Base-by-base conservation (phyloP, 1,139 yeast species). In the Geotrichum macrosporum region DNA sequence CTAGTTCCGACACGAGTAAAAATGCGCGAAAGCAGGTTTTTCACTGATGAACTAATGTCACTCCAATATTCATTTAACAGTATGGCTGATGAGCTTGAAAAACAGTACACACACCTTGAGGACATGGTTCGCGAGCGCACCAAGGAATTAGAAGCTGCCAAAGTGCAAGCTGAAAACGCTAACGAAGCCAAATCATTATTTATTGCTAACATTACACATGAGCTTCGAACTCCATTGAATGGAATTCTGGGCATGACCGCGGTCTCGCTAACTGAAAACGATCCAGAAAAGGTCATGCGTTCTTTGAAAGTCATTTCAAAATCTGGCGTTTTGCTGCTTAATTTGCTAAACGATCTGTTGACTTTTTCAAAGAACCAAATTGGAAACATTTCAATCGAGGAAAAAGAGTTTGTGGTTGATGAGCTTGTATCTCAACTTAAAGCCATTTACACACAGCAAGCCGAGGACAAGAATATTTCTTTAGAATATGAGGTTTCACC, bases 181-280 rank as follows among this genome's bases (percentile, higher is more conserved):
- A 89, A 87, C 65, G 96, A 87, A 59, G 95, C 96, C 9, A 89
- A 89, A 60, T 85, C 96, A 0, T 87, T 87, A 16, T 92, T 92
- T 64, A 88, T 92, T 63, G 97, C 97, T 16, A 92, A 89, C 63
- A 88, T 92, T 32, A 88, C 96, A 0, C 97, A 92, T 63, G 98
- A 92, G 67, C 74, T 92, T 60, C 74, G 96, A 56, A 92, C 98
- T 0, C 98, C 98, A 1, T 71, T 92, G 57, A 92, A 92, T 65
- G 98, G 97, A 62, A 92, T 92, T 36, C 70, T 92, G 50, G 98
- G 98, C 48, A 86, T 92, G 95, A 85, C 96, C 0, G 84, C 95
- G 1, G 86, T 89, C 48, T 92, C 96, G 1, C 78, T 87, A 81
- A 92, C 85, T 21, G 96, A 89, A 63, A 72, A 72, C 10, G 92